Conservation (phyloP, 2,329 filamentous ascomycete genomes). For the Xylaria sp. region DNA sequence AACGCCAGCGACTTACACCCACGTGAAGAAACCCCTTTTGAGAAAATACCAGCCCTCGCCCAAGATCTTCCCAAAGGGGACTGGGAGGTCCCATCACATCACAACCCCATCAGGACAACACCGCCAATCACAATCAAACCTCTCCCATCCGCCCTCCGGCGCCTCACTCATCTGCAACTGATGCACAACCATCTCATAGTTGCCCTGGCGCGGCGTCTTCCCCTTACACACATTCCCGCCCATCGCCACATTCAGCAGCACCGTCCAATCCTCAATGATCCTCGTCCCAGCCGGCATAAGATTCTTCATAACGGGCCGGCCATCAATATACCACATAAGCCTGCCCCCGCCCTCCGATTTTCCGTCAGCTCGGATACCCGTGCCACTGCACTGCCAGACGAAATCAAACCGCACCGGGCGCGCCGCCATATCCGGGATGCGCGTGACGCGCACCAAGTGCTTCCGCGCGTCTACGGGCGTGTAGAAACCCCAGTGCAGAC, state of each 20-base stretch:
- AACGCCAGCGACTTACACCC: background rate
- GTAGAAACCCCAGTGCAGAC: slow-evolving; percentile 55
- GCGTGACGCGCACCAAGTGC: slow-evolving; percentile 50
- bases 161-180: slow-evolving; percentile 48
- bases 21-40: background rate
- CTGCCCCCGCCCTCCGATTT: slow-evolving; percentile 40
- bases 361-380: slow-evolving; percentile 38
- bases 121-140: slow-evolving; percentile 49
- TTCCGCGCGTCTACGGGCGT: slow-evolving; percentile 50
- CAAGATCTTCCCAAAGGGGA: background rate
- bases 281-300: slow-evolving; percentile 47
- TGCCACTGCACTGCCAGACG: slow-evolving; percentile 47
- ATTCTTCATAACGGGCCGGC: slow-evolving; percentile 52
- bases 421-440: slow-evolving; percentile 43
- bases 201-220: slow-evolving; percentile 45
- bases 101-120: slow-evolving; percentile 25
- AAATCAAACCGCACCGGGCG: slow-evolving; percentile 50
- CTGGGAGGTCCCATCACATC: slow-evolving; percentile 15
- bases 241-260: slow-evolving; percentile 58
- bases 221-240: slow-evolving; percentile 54
- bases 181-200: slow-evolving; percentile 53
- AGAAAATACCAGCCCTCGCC: background rate
- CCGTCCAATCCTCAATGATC: slow-evolving; percentile 49
- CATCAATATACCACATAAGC: slow-evolving; percentile 57
- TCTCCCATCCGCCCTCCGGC: slow-evolving; percentile 49